Conservation (phyloP, 2,329 filamentous ascomycete genomes). For the Colletotrichum gloeosporioides region DNA sequence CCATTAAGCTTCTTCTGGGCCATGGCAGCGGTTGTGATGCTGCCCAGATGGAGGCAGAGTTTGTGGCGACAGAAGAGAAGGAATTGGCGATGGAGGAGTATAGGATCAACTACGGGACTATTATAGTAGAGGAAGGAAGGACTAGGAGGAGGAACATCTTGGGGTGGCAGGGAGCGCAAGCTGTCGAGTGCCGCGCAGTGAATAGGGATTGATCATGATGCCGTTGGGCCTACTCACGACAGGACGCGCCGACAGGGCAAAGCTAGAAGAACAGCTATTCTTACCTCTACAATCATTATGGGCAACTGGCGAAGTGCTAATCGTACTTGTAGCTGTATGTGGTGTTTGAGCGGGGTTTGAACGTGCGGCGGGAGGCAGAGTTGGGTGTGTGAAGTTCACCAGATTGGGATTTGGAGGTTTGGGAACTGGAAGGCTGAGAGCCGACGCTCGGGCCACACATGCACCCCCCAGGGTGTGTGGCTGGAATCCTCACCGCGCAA, state of each 20-base stretch:
- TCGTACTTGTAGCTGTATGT: not conserved
- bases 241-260: not conserved
- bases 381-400: slow-evolving; percentile 17
- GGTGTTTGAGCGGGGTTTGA: not conserved
- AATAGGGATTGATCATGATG: not conserved
- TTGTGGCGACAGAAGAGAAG: not conserved
- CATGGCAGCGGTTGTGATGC: not conserved
- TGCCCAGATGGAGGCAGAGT: not conserved
- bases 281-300: slow-evolving; percentile 38
- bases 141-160: not conserved
- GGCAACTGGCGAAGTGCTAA: not conserved
- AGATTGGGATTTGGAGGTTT: slow-evolving; percentile 22
- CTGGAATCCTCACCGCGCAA: slow-evolving; percentile 12
- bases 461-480: slow-evolving; percentile 12
- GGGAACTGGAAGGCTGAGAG: slow-evolving; percentile 19
- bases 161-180: not conserved
- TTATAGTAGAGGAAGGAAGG: not conserved
- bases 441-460: slow-evolving; percentile 13
- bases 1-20: not conserved
- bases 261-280: not conserved
- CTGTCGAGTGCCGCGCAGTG: not conserved
- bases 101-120: not conserved
- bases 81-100: not conserved
- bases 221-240: not conserved
- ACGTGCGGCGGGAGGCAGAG: not conserved